Evolutionary conservation across 495 filamentous ascomycete genomes (phyloP).

Genomic region (Amphirosellinia nigrospora): DNA sequence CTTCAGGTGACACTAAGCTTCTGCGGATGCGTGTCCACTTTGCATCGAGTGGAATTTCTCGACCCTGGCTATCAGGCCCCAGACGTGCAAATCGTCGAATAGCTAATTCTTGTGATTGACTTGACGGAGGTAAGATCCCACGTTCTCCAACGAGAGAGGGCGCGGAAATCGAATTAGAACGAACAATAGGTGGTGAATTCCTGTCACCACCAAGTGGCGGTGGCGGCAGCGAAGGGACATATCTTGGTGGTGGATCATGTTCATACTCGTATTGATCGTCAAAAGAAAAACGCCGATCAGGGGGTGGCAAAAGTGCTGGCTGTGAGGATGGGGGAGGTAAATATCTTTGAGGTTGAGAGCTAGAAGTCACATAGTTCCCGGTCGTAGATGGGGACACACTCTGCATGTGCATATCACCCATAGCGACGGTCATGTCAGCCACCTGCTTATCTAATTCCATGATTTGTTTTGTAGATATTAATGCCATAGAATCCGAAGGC

Average conservation of each 20-base stretch:
- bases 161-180: constrained; percentile 20
- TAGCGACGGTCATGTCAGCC: constrained; percentile 38
- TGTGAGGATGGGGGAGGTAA: constrained; percentile 38
- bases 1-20: constrained; percentile 68
- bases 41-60: constrained; percentile 68
- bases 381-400: constrained; percentile 9
- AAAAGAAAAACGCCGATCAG: constrained; percentile 2
- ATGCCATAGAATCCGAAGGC: constrained; percentile 36
- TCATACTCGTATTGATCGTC: constrained; percentile 22
- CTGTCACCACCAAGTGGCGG: constrained; percentile 15
- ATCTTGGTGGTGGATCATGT: constrained; percentile 34
- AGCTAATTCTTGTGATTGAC: constrained; percentile 9
- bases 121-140: constrained; percentile 18
- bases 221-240: constrained; percentile 37
- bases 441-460: constrained; percentile 46
- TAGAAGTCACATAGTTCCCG: constrained; percentile 31
- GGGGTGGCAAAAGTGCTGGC: constrained; percentile 29
- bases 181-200: constrained; percentile 9
- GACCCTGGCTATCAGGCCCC: constrained; percentile 58
- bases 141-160: constrained; percentile 31
- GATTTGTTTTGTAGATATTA: constrained; percentile 55
- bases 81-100: constrained; percentile 36
- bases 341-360: constrained; percentile 21
- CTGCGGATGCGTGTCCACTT: constrained; percentile 76
- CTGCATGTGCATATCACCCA: constrained; percentile 41